These are phyloP conservation scores for Somion occarium DNA, from an alignment of 1,284 basidiomycete species.

Conservation along the genomic window DNA sequence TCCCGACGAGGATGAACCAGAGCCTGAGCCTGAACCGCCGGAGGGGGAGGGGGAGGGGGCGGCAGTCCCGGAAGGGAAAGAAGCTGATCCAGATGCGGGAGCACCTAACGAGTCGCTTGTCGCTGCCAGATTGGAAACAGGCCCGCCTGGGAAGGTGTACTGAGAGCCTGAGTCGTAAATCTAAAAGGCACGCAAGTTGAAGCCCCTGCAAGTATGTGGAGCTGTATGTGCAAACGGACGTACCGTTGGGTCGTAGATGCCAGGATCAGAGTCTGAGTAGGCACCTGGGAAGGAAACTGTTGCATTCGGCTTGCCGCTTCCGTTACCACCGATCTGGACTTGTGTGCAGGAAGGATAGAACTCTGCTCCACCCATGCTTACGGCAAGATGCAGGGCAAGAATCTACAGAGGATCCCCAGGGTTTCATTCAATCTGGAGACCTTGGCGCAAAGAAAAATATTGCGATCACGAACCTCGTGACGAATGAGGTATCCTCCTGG, in stretches of 20 bases:
- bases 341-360: conserved; percentile 69
- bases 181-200: too few relatives aligned
- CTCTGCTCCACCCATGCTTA: conserved; percentile 49
- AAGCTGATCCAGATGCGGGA: conserved; percentile 13
- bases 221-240: too few relatives aligned
- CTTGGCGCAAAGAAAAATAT: not conserved
- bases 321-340: conserved; percentile 47
- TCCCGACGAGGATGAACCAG: conserved; percentile 11
- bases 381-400: conserved; percentile 61
- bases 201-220: too few relatives aligned
- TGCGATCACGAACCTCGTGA: conserved; percentile 32
- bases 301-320: conserved; percentile 41
- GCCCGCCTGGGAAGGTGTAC: conserved; percentile 36
- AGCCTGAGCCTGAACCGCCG: conserved; percentile 1
- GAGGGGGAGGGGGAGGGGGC: conserved; percentile 12
- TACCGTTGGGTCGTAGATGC: conserved; percentile 49
- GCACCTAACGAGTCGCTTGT: conserved; percentile 14
- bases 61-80: conserved; percentile 8
- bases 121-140: conserved; percentile 23
- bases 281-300: conserved; percentile 60
- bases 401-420: conserved; percentile 33
- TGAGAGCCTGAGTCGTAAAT: conserved; percentile 28
- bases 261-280: conserved; percentile 58
- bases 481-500: conserved; percentile 65
- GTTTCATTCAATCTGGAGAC: not conserved